phyloP scores from a whole-genome alignment of 139 green algal genomes.

The Auxenochlorella pyrenoidosa region DNA sequence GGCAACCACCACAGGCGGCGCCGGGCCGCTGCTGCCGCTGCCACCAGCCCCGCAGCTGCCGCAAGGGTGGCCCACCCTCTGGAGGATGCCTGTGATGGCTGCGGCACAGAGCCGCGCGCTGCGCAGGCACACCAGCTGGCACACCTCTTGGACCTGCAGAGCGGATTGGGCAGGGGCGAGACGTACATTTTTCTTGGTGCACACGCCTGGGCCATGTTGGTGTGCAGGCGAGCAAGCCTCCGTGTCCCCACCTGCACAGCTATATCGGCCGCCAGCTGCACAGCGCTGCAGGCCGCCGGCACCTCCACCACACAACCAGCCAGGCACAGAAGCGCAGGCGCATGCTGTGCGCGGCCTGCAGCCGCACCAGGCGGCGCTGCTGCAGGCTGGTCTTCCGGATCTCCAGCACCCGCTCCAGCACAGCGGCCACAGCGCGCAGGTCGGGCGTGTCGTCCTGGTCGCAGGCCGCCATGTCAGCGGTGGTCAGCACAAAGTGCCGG shows the following conservation, averaged over 20 bases:
- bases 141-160: conserved; percentile 73
- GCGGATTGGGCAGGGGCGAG: no score
- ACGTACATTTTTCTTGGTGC: no score
- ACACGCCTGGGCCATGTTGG: no score
- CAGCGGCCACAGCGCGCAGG: conserved; percentile 7
- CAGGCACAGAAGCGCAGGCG: background rate
- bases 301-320: background rate
- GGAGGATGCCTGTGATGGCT: conserved; percentile 67
- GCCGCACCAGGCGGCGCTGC: conserved; percentile 15
- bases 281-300: background rate
- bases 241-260: no score
- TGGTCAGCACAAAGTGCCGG: conserved; percentile 40
- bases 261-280: background rate
- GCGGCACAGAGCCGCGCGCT: conserved; percentile 68
- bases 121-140: conserved; percentile 68
- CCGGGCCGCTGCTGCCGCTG: background rate
- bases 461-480: conserved; percentile 51
- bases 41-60: conserved; percentile 30
- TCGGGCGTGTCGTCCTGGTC: conserved; percentile 59
- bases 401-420: conserved; percentile 39
- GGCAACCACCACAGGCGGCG: conserved; percentile 53
- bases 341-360: background rate
- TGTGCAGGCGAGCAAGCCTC: no score
- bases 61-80: conserved; percentile 35
- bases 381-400: background rate